Evolutionary conservation across 2,329 filamentous ascomycete genomes (phyloP), one percentile per base, ranked within the genome.

Genomic region (Botrytis hyacinthi): DNA sequence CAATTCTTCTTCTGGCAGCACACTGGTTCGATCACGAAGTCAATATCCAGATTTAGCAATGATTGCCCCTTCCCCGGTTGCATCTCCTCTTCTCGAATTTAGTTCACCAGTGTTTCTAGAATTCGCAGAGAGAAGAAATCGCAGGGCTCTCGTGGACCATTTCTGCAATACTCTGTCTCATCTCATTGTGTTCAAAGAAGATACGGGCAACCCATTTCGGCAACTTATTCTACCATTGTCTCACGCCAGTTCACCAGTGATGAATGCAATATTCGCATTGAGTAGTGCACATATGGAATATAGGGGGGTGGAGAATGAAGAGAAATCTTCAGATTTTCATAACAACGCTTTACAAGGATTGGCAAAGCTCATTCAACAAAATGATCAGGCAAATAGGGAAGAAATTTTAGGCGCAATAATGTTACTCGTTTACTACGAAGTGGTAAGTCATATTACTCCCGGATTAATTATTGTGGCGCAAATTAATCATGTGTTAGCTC

Each of bases 271-370:
- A 74, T 94, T 93, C 73, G 94, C 94, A 1, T 84, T 97, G 8
- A 89, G 94, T 0, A 93, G 92, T 73, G 95, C 94, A 74, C 96
- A 97, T 80, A 84, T 97, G 74, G 92, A 95, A 73, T 93, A 88
- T 66, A 83, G 87, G 37, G 87, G 87, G 2, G 82, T 88, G 12
- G 82, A 85, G 32, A 86, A 85, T 37, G 75, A 77, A 69, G 87
- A 90, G 76, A 87, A 85, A 76, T 89, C 88, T 51, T 81, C 89
- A 1, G 85, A 85, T 74, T 90, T 90, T 76, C 89, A 91, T 76
- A 89, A 87, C 74, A 84, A 85, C 77, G 88, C 89, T 18, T 86
- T 90, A 40, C 86, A 88, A 76, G 88, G 87, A 0, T 80, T 91
- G 62, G 85, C 87, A 2, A 83, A 84, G 70, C 80, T 90, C 70